phyloP scores from a whole-genome alignment of 805 yeast genomes.

The Osmozyma mogii region DNA sequence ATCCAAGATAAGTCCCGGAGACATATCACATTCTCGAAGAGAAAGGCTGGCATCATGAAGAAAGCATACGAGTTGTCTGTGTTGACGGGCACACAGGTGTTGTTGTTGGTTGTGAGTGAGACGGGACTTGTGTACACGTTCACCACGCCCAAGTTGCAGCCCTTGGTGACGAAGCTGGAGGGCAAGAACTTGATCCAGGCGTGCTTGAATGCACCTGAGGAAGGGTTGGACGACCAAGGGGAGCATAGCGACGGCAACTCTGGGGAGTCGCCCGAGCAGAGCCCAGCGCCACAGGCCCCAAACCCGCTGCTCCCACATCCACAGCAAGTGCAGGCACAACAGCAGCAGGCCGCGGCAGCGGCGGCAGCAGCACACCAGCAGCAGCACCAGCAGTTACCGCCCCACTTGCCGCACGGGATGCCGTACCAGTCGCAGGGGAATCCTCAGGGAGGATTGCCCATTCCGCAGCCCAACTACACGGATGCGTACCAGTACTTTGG shows the following conservation, averaged over 20 bases:
- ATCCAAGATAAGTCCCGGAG: slow-evolving; percentile 97
- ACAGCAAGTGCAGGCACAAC: slow-evolving; percentile 23
- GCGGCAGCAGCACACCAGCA: slow-evolving; percentile 16
- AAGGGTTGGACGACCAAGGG: slow-evolving; percentile 57
- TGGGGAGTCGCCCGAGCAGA: slow-evolving; percentile 33
- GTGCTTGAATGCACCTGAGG: slow-evolving; percentile 95
- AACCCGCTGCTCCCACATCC: slow-evolving; percentile 12
- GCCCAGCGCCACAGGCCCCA: slow-evolving; percentile 20
- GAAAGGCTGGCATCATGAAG: slow-evolving; percentile 99
- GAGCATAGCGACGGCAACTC: slow-evolving; percentile 43
- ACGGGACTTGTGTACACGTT: slow-evolving; percentile 98
- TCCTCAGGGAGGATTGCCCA: slow-evolving; percentile 33
- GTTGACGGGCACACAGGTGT: slow-evolving; percentile 94
- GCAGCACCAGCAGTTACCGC: slow-evolving; percentile 27
- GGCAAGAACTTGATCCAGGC: slow-evolving; percentile 96
- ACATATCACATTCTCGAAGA: slow-evolving; percentile 94
- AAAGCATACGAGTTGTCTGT: slow-evolving; percentile 98
- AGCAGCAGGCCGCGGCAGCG: too few species aligned
- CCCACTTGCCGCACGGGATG: slow-evolving; percentile 38
- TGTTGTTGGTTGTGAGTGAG: slow-evolving; percentile 89
- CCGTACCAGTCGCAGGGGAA: slow-evolving; percentile 37
- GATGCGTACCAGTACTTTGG: slow-evolving; percentile 61
- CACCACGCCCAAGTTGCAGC: slow-evolving; percentile 98
- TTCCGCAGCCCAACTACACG: slow-evolving; percentile 39
- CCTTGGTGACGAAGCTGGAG: slow-evolving; percentile 93